Conservation (phyloP, 768 basidiomycete species). For the Pleurotus tuber-regium region DNA sequence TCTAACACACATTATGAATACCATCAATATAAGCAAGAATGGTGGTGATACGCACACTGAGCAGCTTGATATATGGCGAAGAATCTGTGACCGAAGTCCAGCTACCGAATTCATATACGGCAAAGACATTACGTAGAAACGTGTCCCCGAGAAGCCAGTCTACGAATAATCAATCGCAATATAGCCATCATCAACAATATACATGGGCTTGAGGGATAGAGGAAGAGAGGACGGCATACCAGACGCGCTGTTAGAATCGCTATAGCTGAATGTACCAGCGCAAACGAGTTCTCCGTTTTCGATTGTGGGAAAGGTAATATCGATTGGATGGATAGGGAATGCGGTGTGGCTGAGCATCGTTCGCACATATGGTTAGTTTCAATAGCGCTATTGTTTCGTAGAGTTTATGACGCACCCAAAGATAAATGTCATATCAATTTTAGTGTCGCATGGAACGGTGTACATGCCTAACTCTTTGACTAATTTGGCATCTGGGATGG, state of each 20-base stretch:
- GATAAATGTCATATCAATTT: neutral
- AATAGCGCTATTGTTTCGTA: neutral
- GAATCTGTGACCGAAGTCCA: neutral
- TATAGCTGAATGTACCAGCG: neutral
- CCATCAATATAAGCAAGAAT: neutral
- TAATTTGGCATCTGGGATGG: slow-evolving; percentile 2
- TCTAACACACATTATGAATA: neutral
- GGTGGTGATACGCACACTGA: neutral
- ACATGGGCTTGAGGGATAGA: no score
- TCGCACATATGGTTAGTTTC: neutral
- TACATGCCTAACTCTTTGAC: neutral
- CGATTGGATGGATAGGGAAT: slow-evolving; percentile 2
- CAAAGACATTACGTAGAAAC: neutral
- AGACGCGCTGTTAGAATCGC: neutral
- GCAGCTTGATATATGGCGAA: neutral
- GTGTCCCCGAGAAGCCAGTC: neutral
- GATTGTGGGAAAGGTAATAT: neutral
- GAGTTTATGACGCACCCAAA: neutral
- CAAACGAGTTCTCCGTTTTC: neutral
- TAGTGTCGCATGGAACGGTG: neutral
- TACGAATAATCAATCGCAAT: no score
- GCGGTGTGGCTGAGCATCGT: neutral
- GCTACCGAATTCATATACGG: slow-evolving; percentile 5
- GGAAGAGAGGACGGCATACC: neutral
- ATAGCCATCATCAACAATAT: no score